Base-by-base conservation (phyloP, 1,139 yeast species). In the Nakaseomyces delphensis region DNA sequence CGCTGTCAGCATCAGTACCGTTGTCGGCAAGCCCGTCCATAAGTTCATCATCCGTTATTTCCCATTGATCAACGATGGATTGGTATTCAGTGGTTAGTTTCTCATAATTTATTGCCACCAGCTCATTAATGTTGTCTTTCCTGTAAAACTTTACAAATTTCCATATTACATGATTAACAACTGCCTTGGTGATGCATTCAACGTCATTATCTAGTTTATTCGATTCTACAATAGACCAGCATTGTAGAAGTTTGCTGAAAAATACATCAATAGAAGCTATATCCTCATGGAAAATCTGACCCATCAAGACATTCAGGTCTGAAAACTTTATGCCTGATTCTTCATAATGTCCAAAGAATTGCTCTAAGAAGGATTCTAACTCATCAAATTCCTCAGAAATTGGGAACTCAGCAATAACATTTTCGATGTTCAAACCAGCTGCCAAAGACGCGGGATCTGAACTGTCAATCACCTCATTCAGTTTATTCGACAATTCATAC, bases 61-160 rank as follows among this genome's bases (percentile, higher is more conserved):
- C 61, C 64, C 64, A 59, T 14, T 38, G 30, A 40, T 52, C 54
- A 3, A 59, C 28, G 2, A 59, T 41, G 6, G 48, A 46, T 33
- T 45, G 47, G 36, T 49, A 48, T 7, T 46, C 42, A 2, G 43
- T 40, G 10, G 43, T 38, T 10, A 57, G 43, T 3, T 48, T 36
- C 3, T 44, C 45, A 15, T 38, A 40, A 10, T 48, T 24, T 3
- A 38, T 24, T 2, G 33, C 32, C 14, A 39, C 46, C 13, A 41
- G 24, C 8, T 36, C 25, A 9, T 52, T 41, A n/a, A 49, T 47
- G 3, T 24, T 30, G 1, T 46, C 39, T 1, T 44, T 36, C 10
- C 46, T 48, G 13, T 45, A 44, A 25, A 50, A 51, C 27, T 48
- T 42, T 8, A 51, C 37, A 11, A 38, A 36, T 14, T 50, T 45